These are phyloP conservation scores for Gonapodya sp. DNA, from an alignment of 192 early-diverging fungal species.

Conservation along the genomic window DNA sequence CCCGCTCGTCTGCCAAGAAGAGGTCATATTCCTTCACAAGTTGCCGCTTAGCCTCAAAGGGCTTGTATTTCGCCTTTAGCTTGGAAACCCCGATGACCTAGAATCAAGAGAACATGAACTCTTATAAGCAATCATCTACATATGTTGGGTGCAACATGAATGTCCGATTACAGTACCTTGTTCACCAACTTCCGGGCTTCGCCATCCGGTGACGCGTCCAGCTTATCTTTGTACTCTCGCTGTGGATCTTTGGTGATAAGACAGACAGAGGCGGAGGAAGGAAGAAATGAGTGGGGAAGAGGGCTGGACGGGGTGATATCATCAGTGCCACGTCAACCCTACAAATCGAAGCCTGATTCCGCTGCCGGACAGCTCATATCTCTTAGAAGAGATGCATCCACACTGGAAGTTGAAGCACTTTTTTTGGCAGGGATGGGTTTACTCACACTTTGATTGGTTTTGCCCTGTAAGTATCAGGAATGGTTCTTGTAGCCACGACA, in stretches of 20 bases:
- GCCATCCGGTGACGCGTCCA: constrained; percentile 35
- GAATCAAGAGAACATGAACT: constrained; percentile 3
- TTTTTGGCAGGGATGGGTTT: no score
- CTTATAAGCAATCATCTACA: no score
- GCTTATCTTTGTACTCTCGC: constrained; percentile 61
- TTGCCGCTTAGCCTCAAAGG: constrained; percentile 70
- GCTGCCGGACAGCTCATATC: not conserved
- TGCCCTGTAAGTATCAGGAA: constrained; percentile 42
- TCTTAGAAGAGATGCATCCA: not conserved
- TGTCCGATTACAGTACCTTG: constrained; percentile 32
- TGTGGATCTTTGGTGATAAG: constrained; percentile 82
- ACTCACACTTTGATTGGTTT: constrained; percentile 64
- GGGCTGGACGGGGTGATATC: constrained; percentile 2
- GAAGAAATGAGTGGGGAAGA: constrained; percentile 8
- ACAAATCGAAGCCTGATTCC: not conserved
- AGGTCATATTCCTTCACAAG: constrained; percentile 68
- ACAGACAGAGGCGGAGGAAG: constrained; percentile 56
- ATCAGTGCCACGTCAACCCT: not conserved
- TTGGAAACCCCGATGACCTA: constrained; percentile 70
- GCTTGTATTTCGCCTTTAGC: constrained; percentile 67
- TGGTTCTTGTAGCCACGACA: constrained; percentile 58
- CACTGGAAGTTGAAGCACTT: no score
- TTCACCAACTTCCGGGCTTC: constrained; percentile 45
- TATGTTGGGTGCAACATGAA: no score
- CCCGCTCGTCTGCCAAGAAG: constrained; percentile 79